Conservation (phyloP, 441 rosid species). For the Mallotus japonicus region DNA sequence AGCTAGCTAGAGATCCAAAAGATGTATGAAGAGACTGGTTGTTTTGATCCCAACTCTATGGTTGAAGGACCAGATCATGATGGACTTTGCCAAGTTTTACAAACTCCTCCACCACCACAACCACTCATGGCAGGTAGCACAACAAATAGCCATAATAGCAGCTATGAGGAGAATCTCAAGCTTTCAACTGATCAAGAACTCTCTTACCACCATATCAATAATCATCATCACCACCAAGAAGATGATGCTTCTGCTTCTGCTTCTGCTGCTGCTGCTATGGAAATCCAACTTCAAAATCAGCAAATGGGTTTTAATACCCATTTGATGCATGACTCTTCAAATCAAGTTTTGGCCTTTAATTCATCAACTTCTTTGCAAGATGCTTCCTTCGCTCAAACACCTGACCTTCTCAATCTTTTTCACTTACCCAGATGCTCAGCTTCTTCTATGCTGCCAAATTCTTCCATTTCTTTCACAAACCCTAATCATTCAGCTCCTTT, state of each 20-base stretch:
- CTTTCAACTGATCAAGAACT: constrained; percentile 37
- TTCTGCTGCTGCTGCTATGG: constrained; percentile 27
- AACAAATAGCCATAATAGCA: constrained; percentile 29
- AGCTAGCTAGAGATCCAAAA: not conserved
- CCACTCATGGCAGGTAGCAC: constrained; percentile 24
- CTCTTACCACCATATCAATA: constrained; percentile 38
- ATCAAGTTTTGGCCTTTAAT: constrained; percentile 14
- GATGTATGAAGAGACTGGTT: constrained; percentile 44
- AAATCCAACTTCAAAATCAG: constrained; percentile 42
- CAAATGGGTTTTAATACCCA: constrained; percentile 27
- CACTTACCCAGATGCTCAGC: constrained; percentile 45
- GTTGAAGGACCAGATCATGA: constrained; percentile 30
- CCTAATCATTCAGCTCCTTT: constrained; percentile 21
- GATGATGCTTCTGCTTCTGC: constrained; percentile 22
- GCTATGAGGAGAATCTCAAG: constrained; percentile 33
- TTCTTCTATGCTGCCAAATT: constrained; percentile 36
- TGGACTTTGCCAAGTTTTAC: constrained; percentile 25
- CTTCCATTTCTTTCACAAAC: constrained; percentile 47
- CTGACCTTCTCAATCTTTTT: constrained; percentile 72
- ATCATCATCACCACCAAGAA: constrained; percentile 15
- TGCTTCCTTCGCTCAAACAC: constrained; percentile 34
- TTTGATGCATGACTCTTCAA: constrained; percentile 36
- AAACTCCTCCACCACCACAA: constrained; percentile 11
- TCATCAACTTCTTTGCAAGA: constrained; percentile 16
- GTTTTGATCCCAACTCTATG: constrained; percentile 41